Percentiles rank a stretch among this genome's conserved stretches.
Conservation (phyloP, 78 protist species). For the Guillardia theta region DNA sequence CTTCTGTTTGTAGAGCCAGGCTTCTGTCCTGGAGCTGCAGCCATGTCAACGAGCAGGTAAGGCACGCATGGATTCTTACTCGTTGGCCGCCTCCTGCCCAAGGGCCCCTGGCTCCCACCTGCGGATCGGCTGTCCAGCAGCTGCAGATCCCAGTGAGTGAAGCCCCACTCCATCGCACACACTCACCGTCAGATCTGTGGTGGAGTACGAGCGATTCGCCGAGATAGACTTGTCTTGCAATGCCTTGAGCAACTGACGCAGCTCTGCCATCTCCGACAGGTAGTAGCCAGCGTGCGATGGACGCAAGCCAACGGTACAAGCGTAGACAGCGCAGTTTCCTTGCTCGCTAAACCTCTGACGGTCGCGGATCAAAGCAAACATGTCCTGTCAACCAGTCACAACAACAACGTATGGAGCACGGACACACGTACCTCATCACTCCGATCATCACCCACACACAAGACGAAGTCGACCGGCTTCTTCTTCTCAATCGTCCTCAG, state of each 20-base stretch:
- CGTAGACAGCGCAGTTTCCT: neutral
- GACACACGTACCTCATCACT: neutral
- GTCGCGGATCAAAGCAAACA: slow-evolving; percentile 29
- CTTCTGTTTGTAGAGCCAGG: no score
- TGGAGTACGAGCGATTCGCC: slow-evolving; percentile 15
- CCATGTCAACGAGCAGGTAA: no score
- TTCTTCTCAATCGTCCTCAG: slow-evolving; percentile 19
- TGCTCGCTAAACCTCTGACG: slow-evolving; percentile 13
- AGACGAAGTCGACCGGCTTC: slow-evolving; percentile 29
- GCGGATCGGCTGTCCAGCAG: no score
- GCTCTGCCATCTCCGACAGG: slow-evolving; percentile 11
- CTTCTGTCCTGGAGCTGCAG: no score
- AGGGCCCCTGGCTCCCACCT: no score
- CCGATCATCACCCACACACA: slow-evolving; percentile 30
- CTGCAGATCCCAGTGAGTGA: no score
- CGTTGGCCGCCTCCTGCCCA: no score
- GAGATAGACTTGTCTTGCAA: neutral
- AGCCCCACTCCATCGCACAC: no score
- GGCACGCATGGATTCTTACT: no score
- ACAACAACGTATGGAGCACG: neutral
- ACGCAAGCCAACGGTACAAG: slow-evolving; percentile 32
- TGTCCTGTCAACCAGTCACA: neutral
- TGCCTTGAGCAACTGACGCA: neutral
- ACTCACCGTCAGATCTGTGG: slow-evolving; percentile 4
- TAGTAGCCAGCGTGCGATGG: slow-evolving; percentile 34